A percentile compares a stretch with the other conserved stretches of the same genome.
Conservation (phyloP, 768 basidiomycete genomes). For the Hebeloma cylindrosporum region DNA sequence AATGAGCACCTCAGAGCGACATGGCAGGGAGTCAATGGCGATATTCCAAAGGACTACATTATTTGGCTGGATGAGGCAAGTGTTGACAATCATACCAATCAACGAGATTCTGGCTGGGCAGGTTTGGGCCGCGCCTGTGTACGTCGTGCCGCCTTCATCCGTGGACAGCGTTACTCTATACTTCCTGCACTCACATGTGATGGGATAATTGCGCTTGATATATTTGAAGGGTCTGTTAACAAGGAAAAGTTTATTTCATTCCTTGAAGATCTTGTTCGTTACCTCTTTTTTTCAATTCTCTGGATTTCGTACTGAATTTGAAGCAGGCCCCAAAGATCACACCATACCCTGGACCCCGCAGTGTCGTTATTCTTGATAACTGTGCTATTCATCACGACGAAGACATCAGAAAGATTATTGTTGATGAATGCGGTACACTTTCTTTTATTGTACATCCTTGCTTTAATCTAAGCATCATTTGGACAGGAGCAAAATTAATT, state of each 20-base stretch:
- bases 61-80: conserved; percentile 30
- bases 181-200: conserved; percentile 28
- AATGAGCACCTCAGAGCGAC: conserved; percentile 27
- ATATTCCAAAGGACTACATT: conserved; percentile 20
- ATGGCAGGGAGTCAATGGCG: conserved; percentile 10
- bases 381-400: conserved; percentile 38
- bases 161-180: conserved; percentile 24
- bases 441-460: no score
- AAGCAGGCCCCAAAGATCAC: conserved; percentile 27
- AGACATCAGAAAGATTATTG: conserved; percentile 24
- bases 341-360: conserved; percentile 31
- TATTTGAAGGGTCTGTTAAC: conserved; percentile 33
- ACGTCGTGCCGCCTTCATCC: conserved; percentile 22
- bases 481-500: no score
- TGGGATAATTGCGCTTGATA: conserved; percentile 27
- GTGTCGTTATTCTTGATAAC: conserved; percentile 40
- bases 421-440: conserved; percentile 25
- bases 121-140: conserved; percentile 25
- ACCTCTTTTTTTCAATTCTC: conserved; percentile 5
- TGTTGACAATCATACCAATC: conserved; percentile 27
- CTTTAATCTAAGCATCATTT: no score
- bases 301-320: background rate
- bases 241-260: conserved; percentile 31
- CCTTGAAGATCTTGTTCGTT: conserved; percentile 23
- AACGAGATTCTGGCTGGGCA: conserved; percentile 23